phyloP scores from a whole-genome alignment of 1,284 basidiomycete species.

The Bjerkandera adusta region DNA sequence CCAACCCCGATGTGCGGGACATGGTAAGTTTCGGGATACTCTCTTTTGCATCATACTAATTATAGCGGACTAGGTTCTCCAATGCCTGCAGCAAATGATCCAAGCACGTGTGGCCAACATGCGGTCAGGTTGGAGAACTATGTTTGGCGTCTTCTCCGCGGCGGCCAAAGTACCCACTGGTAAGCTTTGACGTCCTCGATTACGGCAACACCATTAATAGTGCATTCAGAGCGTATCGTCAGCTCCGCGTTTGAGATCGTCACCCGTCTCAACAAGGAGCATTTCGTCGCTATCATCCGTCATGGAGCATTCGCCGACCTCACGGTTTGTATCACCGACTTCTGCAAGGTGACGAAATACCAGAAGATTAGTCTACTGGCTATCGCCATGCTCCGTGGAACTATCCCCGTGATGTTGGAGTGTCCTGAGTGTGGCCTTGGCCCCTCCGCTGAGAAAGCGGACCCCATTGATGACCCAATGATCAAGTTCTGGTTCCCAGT shows the following conservation, averaged over 20 bases:
- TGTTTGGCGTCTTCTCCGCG: conserved; percentile 98
- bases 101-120: conserved; percentile 94
- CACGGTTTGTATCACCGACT: conserved; percentile 97
- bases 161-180: conserved; percentile 93
- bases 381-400: conserved; percentile 92
- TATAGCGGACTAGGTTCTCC: conserved; percentile 66
- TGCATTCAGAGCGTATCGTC: conserved; percentile 77
- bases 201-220: conserved; percentile 1
- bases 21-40: conserved; percentile 61
- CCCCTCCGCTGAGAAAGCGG: conserved; percentile 33
- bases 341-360: conserved; percentile 98
- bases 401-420: conserved; percentile 90
- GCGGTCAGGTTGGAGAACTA: conserved; percentile 98
- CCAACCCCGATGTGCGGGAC: conserved; percentile 93
- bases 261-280: conserved; percentile 85
- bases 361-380: conserved; percentile 97
- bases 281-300: conserved; percentile 88
- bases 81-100: conserved; percentile 99
- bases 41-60: conserved; percentile 5
- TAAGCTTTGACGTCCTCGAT: conserved; percentile 36
- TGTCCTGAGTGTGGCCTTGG: conserved; percentile 79
- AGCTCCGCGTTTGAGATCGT: conserved; percentile 97
- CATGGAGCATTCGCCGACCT: conserved; percentile 96
- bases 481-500: conserved; percentile 97
- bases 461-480: conserved; percentile 75